Base-by-base conservation (phyloP, 148 eudicot species). In the Silene uniflora region DNA sequence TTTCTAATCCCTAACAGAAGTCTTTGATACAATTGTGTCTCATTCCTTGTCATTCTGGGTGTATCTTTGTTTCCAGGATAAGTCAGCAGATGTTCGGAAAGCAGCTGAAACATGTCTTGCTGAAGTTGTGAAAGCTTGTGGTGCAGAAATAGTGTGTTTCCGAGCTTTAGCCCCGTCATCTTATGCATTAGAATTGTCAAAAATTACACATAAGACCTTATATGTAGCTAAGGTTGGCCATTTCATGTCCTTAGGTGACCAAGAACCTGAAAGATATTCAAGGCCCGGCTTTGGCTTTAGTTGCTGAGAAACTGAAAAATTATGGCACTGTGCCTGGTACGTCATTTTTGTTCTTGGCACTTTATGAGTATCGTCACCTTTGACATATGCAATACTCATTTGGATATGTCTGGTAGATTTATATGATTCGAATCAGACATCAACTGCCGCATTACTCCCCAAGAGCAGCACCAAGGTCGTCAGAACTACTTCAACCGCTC, bases 61-160 rank as follows among this genome's bases (percentile, higher is more conserved):
- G 18, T 9, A 22, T 5, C 27, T 17, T 17, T 10, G 4, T 25
- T 27, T 60, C 13, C 80, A 96, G 99, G 99, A 96, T 79, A 96
- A 96, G 86, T 96, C 99, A 64, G 97, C 99, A 67, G 99, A 96
- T 86, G 99, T 96, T 69, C 98, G 99, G 21, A 96, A 96, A 83
- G 91, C 95, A 58, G 97, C 98, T 49, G 99, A 96, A 86, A 81
- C 86, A 35, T 92, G 94, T 82, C 86, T 96, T 79, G 76, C 76
- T 69, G 99, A 96, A 79, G 81, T 93, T 72, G 11, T 96, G 60
- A 86, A 93, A 78, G 95, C 88, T 35, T 91, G 93, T 77, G 97
- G 97, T 29, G 91, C 82, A 44, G 99, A 96, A 78, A 59, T 78
- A 83, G 99, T 91, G 71, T 49, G 83, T 77, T 17, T 1, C 17